Evolutionary conservation across 2,329 filamentous ascomycete genomes (phyloP).

Genomic region (Apiospora arundinis): DNA sequence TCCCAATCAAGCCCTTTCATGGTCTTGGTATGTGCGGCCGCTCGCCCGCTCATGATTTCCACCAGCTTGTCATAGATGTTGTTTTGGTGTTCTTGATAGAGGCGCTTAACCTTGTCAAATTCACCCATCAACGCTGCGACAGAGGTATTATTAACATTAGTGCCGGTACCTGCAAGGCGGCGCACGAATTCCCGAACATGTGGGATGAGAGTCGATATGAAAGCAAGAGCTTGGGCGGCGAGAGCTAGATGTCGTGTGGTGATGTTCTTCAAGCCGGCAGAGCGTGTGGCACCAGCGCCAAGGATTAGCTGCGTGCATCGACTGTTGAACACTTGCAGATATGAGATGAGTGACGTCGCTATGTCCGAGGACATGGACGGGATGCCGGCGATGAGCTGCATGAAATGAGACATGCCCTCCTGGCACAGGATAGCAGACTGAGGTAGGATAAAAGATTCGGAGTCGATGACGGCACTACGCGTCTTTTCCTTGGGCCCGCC

Average conservation of each 20-base stretch:
- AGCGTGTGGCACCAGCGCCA: conserved; percentile 87
- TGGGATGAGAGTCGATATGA: conserved; percentile 85
- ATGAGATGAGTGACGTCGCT: conserved; percentile 78
- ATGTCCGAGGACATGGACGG: conserved; percentile 90
- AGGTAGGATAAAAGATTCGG: conserved; percentile 85
- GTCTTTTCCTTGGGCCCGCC: conserved; percentile 64
- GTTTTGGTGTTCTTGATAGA: conserved; percentile 88
- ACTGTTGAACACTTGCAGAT: conserved; percentile 93
- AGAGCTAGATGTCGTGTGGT: conserved; percentile 94
- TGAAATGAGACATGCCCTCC: conserved; percentile 79
- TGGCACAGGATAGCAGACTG: conserved; percentile 83
- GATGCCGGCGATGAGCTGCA: conserved; percentile 82
- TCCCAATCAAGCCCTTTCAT: conserved; percentile 83
- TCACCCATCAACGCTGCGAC: conserved; percentile 73
- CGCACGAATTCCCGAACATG: conserved; percentile 92
- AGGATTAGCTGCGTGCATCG: conserved; percentile 96
- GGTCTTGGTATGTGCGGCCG: conserved; percentile 73
- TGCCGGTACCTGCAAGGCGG: conserved; percentile 66
- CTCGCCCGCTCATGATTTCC: conserved; percentile 86
- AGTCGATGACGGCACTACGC: conserved; percentile 79
- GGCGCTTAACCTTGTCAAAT: conserved; percentile 84
- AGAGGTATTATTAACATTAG: conserved; percentile 47
- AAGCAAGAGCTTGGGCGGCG: conserved; percentile 86
- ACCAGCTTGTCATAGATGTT: conserved; percentile 92
- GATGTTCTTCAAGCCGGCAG: conserved; percentile 92